phyloP scores from a whole-genome alignment of 495 filamentous ascomycete genomes.

The Bacidia rubella region DNA sequence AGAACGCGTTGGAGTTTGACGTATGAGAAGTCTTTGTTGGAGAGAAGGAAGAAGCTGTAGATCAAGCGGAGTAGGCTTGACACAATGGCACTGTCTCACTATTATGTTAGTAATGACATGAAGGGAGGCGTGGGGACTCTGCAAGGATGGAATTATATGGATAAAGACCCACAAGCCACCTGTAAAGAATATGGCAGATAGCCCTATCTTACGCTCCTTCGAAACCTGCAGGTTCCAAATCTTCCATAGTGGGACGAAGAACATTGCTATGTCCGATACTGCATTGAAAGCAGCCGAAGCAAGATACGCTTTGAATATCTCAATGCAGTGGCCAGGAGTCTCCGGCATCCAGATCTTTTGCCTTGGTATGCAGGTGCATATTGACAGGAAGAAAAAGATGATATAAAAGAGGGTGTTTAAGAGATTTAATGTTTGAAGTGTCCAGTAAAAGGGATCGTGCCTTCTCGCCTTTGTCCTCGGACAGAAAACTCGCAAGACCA shows the following conservation, averaged over 20 bases:
- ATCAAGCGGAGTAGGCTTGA: conserved; percentile 10
- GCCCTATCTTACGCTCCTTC: conserved; percentile 3
- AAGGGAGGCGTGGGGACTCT: no score
- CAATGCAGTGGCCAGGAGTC: conserved; percentile 9
- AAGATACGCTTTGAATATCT: conserved; percentile 3
- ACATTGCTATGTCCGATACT: conserved; percentile 7
- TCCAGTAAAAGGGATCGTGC: conserved; percentile 8
- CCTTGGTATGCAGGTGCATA: conserved; percentile 13
- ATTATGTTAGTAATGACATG: no score
- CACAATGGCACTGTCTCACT: conserved; percentile 5
- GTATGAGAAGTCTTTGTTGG: conserved; percentile 5
- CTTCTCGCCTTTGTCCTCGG: conserved; percentile 1
- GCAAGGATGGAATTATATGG: not conserved
- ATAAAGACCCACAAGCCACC: conserved; percentile 7
- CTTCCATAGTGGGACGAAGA: conserved; percentile 9
- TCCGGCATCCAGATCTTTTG: conserved; percentile 10
- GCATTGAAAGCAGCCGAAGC: conserved; percentile 7
- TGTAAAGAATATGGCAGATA: conserved; percentile 5
- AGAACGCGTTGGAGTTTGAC: conserved; percentile 1
- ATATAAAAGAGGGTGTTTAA: conserved; percentile 9
- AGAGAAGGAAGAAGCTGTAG: not conserved
- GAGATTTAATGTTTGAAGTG: conserved; percentile 8
- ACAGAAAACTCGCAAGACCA: conserved; percentile 17
- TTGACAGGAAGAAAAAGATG: conserved; percentile 9
- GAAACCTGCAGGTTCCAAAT: conserved; percentile 16